Percentiles rank a stretch among this genome's conserved stretches.
Evolutionary conservation across 805 yeast species (phyloP).

Genomic region (Pichia manshurica): DNA sequence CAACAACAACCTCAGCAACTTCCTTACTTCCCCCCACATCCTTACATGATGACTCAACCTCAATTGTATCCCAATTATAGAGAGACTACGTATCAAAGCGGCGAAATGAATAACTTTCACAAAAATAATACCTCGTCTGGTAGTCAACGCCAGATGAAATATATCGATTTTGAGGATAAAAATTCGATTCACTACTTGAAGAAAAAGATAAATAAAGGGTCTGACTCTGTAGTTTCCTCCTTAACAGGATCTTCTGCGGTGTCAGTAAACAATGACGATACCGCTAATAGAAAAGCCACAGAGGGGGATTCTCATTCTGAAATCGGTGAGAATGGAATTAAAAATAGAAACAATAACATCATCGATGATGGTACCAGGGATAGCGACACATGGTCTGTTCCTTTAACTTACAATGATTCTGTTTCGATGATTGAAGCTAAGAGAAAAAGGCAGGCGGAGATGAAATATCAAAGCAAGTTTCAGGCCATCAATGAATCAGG

Average conservation of each 20-base stretch:
- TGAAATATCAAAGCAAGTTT: not conserved
- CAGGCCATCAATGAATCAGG: not conserved
- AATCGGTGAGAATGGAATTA: not conserved
- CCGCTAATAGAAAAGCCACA: not conserved
- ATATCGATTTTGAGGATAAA: conserved; percentile 8
- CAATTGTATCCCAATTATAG: not conserved
- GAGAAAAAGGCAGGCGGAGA: not conserved
- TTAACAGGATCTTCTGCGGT: not conserved
- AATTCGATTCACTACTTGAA: conserved; percentile 5
- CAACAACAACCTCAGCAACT: conserved; percentile 18
- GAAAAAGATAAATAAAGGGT: not conserved
- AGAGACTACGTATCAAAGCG: conserved; percentile 8
- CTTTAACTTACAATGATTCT: conserved; percentile 16
- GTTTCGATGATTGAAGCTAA: conserved; percentile 13
- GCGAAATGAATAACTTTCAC: not conserved
- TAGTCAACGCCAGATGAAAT: not conserved
- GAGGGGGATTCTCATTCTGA: not conserved
- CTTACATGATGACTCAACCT: conserved; percentile 3
- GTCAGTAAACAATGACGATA: not conserved
- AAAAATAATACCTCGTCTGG: not conserved
- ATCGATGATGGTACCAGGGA: not conserved
- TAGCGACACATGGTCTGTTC: conserved; percentile 7
- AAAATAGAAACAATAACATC: not conserved
- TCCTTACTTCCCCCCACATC: conserved; percentile 17
- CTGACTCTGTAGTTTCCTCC: not conserved